Percentiles rank a stretch among this genome's conserved stretches.
Conservation (phyloP, 192 early-diverging fungal species). For the Oehlia diaphana region DNA sequence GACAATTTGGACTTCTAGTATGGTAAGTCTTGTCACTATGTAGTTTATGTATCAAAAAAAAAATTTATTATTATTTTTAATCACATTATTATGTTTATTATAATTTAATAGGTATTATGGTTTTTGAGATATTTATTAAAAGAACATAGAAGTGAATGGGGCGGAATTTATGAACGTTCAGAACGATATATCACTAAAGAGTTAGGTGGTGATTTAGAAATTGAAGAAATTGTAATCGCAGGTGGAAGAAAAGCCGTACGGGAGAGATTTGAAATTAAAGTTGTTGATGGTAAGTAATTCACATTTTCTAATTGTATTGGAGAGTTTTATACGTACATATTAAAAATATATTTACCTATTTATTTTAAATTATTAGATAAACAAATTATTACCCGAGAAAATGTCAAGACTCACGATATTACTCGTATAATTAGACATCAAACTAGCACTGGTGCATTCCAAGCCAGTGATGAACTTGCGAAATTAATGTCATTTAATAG, state of each 20-base stretch:
- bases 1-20: constrained; percentile 20
- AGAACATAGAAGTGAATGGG: constrained; percentile 11
- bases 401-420: not conserved
- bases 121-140: constrained; percentile 27
- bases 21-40: not conserved
- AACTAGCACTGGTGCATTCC: not conserved
- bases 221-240: constrained; percentile 16
- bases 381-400: not conserved
- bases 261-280: constrained; percentile 17
- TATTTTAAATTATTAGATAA: not conserved
- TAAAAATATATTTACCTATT: not conserved
- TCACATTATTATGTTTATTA: too few relatives aligned
- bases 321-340: not conserved
- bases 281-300: constrained; percentile 16
- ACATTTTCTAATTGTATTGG: not conserved
- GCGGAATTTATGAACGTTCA: constrained; percentile 15
- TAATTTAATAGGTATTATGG: constrained; percentile 1
- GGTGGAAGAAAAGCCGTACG: constrained; percentile 17
- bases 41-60: not conserved
- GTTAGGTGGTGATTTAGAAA: constrained; percentile 14
- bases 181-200: constrained; percentile 22
- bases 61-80: too few relatives aligned
- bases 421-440: constrained; percentile 4
- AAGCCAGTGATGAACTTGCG: constrained; percentile 10
- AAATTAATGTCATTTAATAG: constrained; percentile 10